Percentiles rank a stretch among this genome's conserved stretches.
phyloP scores from a whole-genome alignment of 768 basidiomycete genomes.

The Leccinellum luteum region DNA sequence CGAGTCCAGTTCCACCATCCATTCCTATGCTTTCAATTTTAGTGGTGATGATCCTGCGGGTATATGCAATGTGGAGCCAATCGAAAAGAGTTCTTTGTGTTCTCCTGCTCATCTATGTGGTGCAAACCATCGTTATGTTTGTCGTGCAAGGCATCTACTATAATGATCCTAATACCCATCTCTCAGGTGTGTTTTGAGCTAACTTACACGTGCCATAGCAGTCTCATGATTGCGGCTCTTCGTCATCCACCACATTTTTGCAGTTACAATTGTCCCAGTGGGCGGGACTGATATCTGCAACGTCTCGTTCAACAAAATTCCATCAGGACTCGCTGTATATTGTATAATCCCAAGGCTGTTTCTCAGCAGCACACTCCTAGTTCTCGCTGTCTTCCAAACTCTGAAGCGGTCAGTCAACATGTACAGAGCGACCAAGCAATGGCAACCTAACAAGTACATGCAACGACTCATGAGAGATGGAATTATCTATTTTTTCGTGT shows the following conservation, averaged over 20 bases:
- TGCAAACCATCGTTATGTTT: not conserved
- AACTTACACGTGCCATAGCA: not conserved
- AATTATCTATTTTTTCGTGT: slow-evolving; percentile 10
- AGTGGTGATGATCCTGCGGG: slow-evolving; percentile 17
- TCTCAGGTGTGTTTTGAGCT: slow-evolving; percentile 1
- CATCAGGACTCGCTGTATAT: not conserved
- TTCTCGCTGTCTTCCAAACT: not conserved
- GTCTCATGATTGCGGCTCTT: not conserved
- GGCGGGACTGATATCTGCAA: not conserved
- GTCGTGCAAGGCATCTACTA: slow-evolving; percentile 1
- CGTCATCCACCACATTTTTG: not conserved
- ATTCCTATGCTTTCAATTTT: not conserved
- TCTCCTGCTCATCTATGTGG: slow-evolving; percentile 3
- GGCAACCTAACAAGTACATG: slow-evolving; percentile 12
- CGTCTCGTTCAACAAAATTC: not conserved
- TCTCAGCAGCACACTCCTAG: not conserved
- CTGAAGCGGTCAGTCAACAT: not conserved
- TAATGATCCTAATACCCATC: not conserved
- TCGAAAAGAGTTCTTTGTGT: slow-evolving; percentile 5
- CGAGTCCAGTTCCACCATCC: too few relatives aligned
- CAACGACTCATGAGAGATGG: slow-evolving; percentile 6
- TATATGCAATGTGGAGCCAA: slow-evolving; percentile 13
- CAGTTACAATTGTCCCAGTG: not conserved
- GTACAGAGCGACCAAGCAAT: slow-evolving; percentile 8
- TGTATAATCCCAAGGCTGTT: not conserved